These are phyloP conservation scores for Auricularia cornea DNA, from an alignment of 768 basidiomycete species.

Conservation along the genomic window DNA sequence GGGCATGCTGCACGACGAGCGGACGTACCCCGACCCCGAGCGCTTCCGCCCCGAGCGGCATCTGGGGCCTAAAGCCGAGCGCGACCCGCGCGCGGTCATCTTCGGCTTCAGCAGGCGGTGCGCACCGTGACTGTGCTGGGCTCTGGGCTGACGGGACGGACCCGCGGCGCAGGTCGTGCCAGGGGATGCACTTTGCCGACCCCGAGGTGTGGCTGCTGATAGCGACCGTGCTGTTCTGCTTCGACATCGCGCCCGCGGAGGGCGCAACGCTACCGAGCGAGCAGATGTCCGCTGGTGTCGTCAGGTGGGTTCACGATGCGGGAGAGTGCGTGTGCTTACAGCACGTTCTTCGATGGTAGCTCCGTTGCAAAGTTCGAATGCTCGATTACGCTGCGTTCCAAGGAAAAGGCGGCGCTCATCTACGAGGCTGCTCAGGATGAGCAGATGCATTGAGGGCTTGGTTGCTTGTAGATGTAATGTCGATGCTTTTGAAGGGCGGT, in stretches of 20 bases:
- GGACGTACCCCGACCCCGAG: constrained; percentile 15
- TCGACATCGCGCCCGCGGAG: constrained; percentile 29
- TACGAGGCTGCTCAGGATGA: no score
- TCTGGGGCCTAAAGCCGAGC: constrained; percentile 2
- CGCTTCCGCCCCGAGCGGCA: constrained; percentile 15
- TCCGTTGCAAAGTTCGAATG: no score
- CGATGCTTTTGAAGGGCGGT: no score
- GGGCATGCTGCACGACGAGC: constrained; percentile 16
- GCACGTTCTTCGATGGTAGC: no score
- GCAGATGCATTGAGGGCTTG: no score
- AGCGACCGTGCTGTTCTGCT: constrained; percentile 35
- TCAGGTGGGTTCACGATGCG: not conserved
- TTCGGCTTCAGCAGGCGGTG: constrained; percentile 15
- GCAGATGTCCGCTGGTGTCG: not conserved
- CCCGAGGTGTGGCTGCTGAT: constrained; percentile 39
- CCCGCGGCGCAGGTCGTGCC: constrained; percentile 27
- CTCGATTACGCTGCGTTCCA: no score
- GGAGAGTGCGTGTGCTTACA: no score
- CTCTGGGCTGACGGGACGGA: not conserved
- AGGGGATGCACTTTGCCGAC: constrained; percentile 39
- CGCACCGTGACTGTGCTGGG: not conserved
- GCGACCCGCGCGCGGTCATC: not conserved
- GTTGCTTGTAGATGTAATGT: no score
- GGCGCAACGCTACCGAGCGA: not conserved
- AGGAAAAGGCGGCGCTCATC: no score